Conservation (phyloP, 768 basidiomycete species). For the Crassisporium funariophilum region DNA sequence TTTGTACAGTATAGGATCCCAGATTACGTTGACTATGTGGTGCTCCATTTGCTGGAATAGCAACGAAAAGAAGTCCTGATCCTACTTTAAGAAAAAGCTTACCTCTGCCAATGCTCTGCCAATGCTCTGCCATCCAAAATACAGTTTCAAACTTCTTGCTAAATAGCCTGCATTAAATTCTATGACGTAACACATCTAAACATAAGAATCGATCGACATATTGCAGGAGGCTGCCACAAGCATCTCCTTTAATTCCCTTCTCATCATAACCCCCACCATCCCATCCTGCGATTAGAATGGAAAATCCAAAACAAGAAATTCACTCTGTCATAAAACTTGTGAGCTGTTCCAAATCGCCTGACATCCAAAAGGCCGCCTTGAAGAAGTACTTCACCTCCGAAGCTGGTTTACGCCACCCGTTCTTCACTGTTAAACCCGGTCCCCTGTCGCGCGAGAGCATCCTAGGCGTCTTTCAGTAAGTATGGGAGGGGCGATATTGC, state of each 20-base stretch:
- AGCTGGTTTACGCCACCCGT: conserved; percentile 55
- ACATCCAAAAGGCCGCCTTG: conserved; percentile 46
- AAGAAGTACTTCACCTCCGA: conserved; percentile 49
- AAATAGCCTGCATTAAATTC: too few relatives aligned
- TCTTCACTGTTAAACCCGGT: conserved; percentile 44
- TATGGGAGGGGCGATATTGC: too few relatives aligned
- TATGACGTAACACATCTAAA: too few relatives aligned
- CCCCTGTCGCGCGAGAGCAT: conserved; percentile 51
- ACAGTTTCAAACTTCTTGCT: too few relatives aligned
- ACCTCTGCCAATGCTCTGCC: too few relatives aligned
- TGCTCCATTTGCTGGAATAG: too few relatives aligned
- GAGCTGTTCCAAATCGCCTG: conserved; percentile 42
- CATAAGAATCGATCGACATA: background rate
- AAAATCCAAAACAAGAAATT: conserved; percentile 53
- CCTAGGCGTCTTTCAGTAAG: conserved; percentile 55
- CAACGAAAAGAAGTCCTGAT: too few relatives aligned
- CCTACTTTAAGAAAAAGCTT: too few relatives aligned
- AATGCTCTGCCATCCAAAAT: too few relatives aligned
- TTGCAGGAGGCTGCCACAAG: background rate
- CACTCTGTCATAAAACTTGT: conserved; percentile 40
- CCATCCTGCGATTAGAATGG: conserved; percentile 44
- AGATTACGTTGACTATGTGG: too few relatives aligned
- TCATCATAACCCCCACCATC: too few relatives aligned
- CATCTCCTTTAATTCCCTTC: conserved; percentile 1
- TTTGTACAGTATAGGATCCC: too few relatives aligned